Evolutionary conservation across 192 early-diverging fungal species (phyloP).

Genomic region (Phycomyces nitens): DNA sequence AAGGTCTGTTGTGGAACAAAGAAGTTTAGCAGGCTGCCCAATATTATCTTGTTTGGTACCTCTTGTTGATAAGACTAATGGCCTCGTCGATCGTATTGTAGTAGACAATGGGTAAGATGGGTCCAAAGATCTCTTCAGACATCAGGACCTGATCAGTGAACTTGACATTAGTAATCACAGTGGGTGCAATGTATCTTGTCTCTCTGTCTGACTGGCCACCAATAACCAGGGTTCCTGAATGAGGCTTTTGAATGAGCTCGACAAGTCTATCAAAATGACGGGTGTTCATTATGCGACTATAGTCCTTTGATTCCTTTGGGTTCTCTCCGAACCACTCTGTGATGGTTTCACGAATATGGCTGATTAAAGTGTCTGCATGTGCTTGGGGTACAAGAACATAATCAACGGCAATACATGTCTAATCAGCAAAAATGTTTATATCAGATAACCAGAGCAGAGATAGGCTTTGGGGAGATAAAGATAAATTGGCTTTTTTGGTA

Average conservation of each 20-base stretch:
- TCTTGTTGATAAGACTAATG: slow-evolving; percentile 55
- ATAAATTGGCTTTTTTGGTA: no score
- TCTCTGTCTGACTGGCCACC: slow-evolving; percentile 60
- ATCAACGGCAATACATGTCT: slow-evolving; percentile 80
- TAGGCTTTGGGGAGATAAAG: no score
- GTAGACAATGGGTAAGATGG: slow-evolving; percentile 77
- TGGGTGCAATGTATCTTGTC: slow-evolving; percentile 78
- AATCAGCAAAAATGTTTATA: slow-evolving; percentile 4
- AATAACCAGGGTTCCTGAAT: slow-evolving; percentile 48
- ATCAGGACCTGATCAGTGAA: slow-evolving; percentile 57
- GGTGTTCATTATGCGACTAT: slow-evolving; percentile 58
- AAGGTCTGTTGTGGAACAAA: slow-evolving; percentile 36
- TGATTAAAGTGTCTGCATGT: slow-evolving; percentile 45
- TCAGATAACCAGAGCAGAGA: background rate
- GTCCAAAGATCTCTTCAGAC: slow-evolving; percentile 90
- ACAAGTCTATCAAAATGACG: slow-evolving; percentile 63
- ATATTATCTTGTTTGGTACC: no score
- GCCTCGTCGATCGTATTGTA: slow-evolving; percentile 63
- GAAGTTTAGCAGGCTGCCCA: background rate
- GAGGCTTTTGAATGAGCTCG: slow-evolving; percentile 42
- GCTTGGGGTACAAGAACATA: slow-evolving; percentile 61
- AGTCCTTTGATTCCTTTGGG: slow-evolving; percentile 40
- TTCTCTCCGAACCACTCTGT: slow-evolving; percentile 41
- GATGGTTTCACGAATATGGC: slow-evolving; percentile 37
- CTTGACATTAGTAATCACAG: slow-evolving; percentile 71